phyloP scores from a whole-genome alignment of 495 filamentous ascomycete genomes.

The Annulohypoxylon bovei region DNA sequence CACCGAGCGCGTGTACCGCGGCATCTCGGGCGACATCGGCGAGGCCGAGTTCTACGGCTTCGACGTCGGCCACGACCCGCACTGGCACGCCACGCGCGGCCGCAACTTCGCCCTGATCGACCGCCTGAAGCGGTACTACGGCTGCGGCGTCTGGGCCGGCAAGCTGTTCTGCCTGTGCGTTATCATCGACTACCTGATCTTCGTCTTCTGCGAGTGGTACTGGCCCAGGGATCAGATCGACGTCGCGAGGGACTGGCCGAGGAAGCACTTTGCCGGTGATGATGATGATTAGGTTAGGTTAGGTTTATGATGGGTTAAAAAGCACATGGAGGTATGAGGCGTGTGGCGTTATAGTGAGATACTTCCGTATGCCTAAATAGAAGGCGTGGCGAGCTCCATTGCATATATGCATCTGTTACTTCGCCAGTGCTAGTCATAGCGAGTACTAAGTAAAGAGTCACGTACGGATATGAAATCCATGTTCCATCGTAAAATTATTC shows the following conservation, averaged over 20 bases:
- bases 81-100: conserved; percentile 78
- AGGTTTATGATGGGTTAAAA: not conserved
- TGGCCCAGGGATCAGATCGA: conserved; percentile 88
- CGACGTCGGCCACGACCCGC: conserved; percentile 71
- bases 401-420: no score
- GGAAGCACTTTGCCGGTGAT: conserved; percentile 60
- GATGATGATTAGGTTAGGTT: conserved; percentile 31
- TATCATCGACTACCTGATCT: conserved; percentile 91
- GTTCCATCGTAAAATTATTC: not conserved
- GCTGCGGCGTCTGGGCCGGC: conserved; percentile 99
- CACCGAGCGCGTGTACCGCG: conserved; percentile 94
- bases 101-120: conserved; percentile 92
- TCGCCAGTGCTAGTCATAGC: no score
- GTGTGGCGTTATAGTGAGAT: not conserved
- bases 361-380: not conserved
- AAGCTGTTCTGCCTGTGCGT: conserved; percentile 96
- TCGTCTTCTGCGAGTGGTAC: conserved; percentile 84
- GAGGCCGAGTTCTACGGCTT: conserved; percentile 89
- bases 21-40: conserved; percentile 82
- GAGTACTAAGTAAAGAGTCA: no score
- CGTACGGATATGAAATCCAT: no score
- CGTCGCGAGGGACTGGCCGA: conserved; percentile 89
- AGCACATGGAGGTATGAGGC: not conserved
- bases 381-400: not conserved
- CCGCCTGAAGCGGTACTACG: conserved; percentile 93